A percentile compares a stretch with the other conserved stretches of the same genome.
Conservation (phyloP, 1,284 basidiomycete genomes). For the Melampsora americana region DNA sequence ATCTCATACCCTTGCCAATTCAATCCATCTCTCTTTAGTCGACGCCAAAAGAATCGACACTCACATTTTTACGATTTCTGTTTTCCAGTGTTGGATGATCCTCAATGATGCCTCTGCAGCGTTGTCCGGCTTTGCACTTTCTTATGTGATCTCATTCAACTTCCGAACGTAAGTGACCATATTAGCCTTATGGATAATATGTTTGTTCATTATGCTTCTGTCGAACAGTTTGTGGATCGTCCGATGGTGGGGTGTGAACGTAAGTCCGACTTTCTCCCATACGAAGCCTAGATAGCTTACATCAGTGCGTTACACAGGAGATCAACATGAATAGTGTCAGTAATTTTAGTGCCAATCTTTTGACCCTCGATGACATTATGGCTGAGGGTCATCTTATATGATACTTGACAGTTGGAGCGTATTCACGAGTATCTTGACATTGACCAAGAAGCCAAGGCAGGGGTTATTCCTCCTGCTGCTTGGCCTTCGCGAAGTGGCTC, state of each 20-base stretch:
- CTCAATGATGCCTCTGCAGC: conserved; percentile 27
- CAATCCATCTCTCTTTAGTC: too few species aligned
- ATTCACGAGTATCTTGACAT: conserved; percentile 53
- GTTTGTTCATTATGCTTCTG: conserved; percentile 47
- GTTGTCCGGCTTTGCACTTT: conserved; percentile 50
- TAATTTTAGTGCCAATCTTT: neutral
- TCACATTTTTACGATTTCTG: too few species aligned
- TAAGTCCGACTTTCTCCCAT: conserved; percentile 47
- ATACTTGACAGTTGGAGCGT: conserved; percentile 47
- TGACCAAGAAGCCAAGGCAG: conserved; percentile 49
- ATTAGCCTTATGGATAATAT: conserved; percentile 52
- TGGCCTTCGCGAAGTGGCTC: conserved; percentile 52
- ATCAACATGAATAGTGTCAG: conserved; percentile 20
- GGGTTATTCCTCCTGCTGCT: conserved; percentile 52
- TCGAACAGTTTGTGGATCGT: conserved; percentile 53
- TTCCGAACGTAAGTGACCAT: conserved; percentile 51
- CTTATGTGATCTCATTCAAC: conserved; percentile 46
- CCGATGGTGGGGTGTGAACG: conserved; percentile 45
- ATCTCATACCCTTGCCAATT: too few species aligned
- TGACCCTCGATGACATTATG: neutral
- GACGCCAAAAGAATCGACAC: too few species aligned
- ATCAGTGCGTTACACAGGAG: conserved; percentile 9
- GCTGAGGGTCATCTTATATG: neutral
- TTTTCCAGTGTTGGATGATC: conserved; percentile 8
- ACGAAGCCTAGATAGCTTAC: conserved; percentile 49